Evolutionary conservation across 2,329 filamentous ascomycete species (phyloP).

Genomic region (Phyllosticta citribraziliensis): DNA sequence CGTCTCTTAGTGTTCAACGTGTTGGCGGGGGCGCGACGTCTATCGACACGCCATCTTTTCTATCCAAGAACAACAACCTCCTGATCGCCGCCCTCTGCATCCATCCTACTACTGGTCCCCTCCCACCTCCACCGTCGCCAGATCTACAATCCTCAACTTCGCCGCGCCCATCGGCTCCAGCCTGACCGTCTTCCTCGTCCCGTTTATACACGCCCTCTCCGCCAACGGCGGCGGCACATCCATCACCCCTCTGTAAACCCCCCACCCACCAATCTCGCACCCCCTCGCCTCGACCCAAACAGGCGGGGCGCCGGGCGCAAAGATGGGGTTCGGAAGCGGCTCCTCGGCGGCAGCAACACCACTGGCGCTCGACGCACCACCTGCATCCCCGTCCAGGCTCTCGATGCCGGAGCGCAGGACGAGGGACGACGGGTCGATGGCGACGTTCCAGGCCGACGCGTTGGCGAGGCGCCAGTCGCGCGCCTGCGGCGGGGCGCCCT

Average conservation of each 20-base stretch:
- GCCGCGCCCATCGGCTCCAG: conserved; percentile 28
- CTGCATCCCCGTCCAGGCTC: too few relatives aligned
- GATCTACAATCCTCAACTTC: conserved; percentile 29
- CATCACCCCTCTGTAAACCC: conserved; percentile 21
- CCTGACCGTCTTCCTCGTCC: conserved; percentile 16
- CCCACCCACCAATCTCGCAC: conserved; percentile 25
- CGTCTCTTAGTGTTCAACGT: too few relatives aligned
- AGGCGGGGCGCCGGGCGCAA: conserved; percentile 22
- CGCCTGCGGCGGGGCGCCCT: conserved; percentile 15
- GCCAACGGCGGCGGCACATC: conserved; percentile 18
- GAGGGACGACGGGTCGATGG: conserved; percentile 27
- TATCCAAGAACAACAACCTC: too few relatives aligned
- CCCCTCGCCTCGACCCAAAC: conserved; percentile 22
- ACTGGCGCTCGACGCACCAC: too few relatives aligned
- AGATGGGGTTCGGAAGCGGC: conserved; percentile 24
- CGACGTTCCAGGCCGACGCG: conserved; percentile 25
- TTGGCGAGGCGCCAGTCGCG: conserved; percentile 22
- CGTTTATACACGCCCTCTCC: conserved; percentile 18
- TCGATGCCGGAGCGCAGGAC: conserved; percentile 7
- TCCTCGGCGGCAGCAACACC: too few relatives aligned
- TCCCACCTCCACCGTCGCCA: conserved; percentile 16
- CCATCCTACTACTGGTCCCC: conserved; percentile 1
- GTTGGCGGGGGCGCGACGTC: too few relatives aligned
- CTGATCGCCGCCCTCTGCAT: neutral
- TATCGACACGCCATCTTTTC: too few relatives aligned